Percentiles rank a stretch among this genome's conserved stretches.
phyloP scores from a whole-genome alignment of 345 rosid genomes.

The Salix caprea region DNA sequence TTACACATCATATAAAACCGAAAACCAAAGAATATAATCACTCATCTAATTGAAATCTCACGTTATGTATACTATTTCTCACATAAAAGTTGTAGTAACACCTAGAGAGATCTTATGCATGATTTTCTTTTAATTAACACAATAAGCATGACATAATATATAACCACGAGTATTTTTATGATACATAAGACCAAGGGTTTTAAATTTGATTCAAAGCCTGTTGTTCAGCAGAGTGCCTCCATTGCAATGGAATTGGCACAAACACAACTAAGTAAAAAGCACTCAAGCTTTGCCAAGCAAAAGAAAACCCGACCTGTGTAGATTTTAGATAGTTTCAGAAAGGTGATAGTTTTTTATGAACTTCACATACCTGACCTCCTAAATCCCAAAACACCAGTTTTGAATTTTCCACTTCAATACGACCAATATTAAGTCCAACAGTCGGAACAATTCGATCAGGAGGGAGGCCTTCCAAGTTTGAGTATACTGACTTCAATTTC shows the following conservation, averaged over 20 bases:
- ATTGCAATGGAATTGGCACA: background rate
- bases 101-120: background rate
- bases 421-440: slow-evolving; percentile 95
- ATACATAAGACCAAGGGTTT: background rate
- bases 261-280: background rate
- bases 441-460: slow-evolving; percentile 99
- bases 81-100: background rate
- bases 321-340: background rate
- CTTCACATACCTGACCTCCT: slow-evolving; percentile 81
- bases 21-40: background rate
- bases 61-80: background rate
- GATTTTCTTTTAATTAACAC: background rate
- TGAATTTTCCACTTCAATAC: slow-evolving; percentile 69
- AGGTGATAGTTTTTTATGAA: background rate
- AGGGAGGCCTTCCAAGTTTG: slow-evolving; percentile 83
- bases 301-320: background rate
- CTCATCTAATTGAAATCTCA: background rate
- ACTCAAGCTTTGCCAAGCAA: background rate
- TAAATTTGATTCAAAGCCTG: background rate
- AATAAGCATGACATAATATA: background rate
- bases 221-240: background rate
- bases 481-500: slow-evolving; percentile 79
- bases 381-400: slow-evolving; percentile 97
- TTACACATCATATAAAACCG: too few species aligned
- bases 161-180: background rate